Conservation (phyloP, 345 rosid species). For the Xanthoceras sorbifolium region DNA sequence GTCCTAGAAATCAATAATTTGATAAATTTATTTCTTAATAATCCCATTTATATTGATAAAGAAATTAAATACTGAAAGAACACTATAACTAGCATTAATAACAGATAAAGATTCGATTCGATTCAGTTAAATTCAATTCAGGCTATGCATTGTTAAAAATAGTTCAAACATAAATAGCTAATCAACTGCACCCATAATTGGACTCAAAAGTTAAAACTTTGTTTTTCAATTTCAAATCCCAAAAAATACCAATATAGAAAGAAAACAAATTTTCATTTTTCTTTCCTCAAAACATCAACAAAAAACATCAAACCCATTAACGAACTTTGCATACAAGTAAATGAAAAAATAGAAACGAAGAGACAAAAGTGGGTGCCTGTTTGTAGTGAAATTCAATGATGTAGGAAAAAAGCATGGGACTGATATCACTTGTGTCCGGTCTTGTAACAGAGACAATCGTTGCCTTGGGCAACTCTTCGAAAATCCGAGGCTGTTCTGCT, state of each 20-base stretch:
- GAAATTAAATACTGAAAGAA: neutral
- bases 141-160: neutral
- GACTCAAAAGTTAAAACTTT: neutral
- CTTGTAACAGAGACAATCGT: slow-evolving; percentile 65
- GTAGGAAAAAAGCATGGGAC: slow-evolving; percentile 89
- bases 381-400: slow-evolving; percentile 75
- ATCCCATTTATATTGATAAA: neutral
- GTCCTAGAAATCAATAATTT: neutral
- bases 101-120: neutral
- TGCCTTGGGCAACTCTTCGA: slow-evolving; percentile 73
- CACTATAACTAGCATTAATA: neutral
- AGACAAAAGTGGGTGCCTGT: slow-evolving; percentile 44
- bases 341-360: neutral
- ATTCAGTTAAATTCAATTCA: neutral
- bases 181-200: neutral
- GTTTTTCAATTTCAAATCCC: too few species aligned
- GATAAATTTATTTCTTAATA: neutral
- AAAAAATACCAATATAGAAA: neutral
- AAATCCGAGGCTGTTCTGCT: slow-evolving; percentile 38
- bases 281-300: neutral
- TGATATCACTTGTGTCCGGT: slow-evolving; percentile 79
- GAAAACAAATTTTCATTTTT: neutral
- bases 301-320: neutral
- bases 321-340: neutral
- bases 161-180: neutral